Evolutionary conservation across 805 yeast genomes (phyloP).

Genomic region (Lachancea mirantina): DNA sequence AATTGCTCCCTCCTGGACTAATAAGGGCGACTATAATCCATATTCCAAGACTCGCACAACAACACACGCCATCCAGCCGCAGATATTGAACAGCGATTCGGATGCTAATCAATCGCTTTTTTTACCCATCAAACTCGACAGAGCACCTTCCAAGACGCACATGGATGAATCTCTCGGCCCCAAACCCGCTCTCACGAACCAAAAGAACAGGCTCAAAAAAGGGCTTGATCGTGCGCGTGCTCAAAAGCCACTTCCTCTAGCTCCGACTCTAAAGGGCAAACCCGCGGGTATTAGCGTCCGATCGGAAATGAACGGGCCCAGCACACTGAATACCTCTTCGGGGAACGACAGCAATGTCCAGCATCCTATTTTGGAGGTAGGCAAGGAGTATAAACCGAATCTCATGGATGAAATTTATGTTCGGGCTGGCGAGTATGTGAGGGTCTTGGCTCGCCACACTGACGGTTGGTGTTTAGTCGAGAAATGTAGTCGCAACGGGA

Average conservation of each 20-base stretch:
- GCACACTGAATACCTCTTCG: too few relatives aligned
- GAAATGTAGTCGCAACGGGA: slow-evolving; percentile 26
- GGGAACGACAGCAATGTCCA: too few relatives aligned
- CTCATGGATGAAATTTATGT: slow-evolving; percentile 34
- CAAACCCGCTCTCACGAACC: too few relatives aligned
- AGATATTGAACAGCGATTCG: too few relatives aligned
- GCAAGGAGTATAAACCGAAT: slow-evolving; percentile 23
- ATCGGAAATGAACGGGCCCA: too few relatives aligned
- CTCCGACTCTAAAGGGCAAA: too few relatives aligned
- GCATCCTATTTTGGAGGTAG: slow-evolving; percentile 24
- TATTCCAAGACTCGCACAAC: neutral
- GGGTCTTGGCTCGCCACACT: slow-evolving; percentile 34
- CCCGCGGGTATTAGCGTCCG: too few relatives aligned
- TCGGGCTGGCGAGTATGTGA: slow-evolving; percentile 28
- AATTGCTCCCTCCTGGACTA: too few relatives aligned
- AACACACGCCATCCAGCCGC: slow-evolving; percentile 3
- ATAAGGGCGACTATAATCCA: slow-evolving; percentile 2
- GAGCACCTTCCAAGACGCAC: too few relatives aligned
- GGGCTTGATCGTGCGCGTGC: slow-evolving; percentile 13
- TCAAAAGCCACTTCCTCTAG: slow-evolving; percentile 20
- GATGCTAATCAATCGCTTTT: too few relatives aligned
- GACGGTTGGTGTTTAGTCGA: slow-evolving; percentile 42
- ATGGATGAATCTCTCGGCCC: too few relatives aligned
- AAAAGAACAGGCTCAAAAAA: slow-evolving; percentile 11
- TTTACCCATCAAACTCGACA: too few relatives aligned